Evolutionary conservation across 495 filamentous ascomycete species (phyloP).

Genomic region (Aspergillus mulundensis): DNA sequence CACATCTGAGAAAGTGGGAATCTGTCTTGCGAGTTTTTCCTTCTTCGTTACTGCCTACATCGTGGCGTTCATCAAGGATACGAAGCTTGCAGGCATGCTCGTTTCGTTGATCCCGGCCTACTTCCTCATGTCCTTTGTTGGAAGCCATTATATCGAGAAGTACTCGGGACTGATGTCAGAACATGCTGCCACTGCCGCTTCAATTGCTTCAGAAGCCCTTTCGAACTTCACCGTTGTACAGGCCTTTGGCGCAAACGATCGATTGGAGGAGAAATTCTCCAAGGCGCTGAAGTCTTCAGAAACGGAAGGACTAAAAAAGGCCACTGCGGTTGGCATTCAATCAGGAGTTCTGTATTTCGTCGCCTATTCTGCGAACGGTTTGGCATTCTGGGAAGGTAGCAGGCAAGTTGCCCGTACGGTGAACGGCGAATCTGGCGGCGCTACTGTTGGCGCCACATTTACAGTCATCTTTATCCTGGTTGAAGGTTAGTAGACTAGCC

Average conservation of each 20-base stretch:
- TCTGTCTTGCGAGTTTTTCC: slow-evolving; percentile 52
- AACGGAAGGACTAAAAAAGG: slow-evolving; percentile 54
- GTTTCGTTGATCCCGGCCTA: slow-evolving; percentile 62
- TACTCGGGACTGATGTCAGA: slow-evolving; percentile 52
- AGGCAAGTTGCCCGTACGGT: slow-evolving; percentile 47
- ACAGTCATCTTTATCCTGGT: slow-evolving; percentile 64
- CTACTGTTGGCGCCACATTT: slow-evolving; percentile 56
- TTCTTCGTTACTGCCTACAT: slow-evolving; percentile 63
- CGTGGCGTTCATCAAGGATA: slow-evolving; percentile 59
- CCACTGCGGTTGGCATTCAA: slow-evolving; percentile 53
- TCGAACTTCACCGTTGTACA: slow-evolving; percentile 48
- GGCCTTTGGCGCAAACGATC: slow-evolving; percentile 42
- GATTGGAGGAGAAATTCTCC: slow-evolving; percentile 52
- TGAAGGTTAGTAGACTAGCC: slow-evolving; percentile 44
- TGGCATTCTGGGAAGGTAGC: slow-evolving; percentile 66
- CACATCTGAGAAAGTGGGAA: slow-evolving; percentile 64
- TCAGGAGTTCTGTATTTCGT: slow-evolving; percentile 66
- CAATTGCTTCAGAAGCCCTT: slow-evolving; percentile 47
- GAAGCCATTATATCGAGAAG: slow-evolving; percentile 57
- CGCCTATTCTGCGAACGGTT: slow-evolving; percentile 58
- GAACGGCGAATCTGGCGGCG: slow-evolving; percentile 22
- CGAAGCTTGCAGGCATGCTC: slow-evolving; percentile 34
- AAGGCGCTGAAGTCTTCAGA: slow-evolving; percentile 42
- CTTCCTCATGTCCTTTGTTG: slow-evolving; percentile 59
- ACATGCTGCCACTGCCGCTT: slow-evolving; percentile 44